phyloP scores from a whole-genome alignment of 1,284 basidiomycete genomes.

The Rhodotorula sp. region DNA sequence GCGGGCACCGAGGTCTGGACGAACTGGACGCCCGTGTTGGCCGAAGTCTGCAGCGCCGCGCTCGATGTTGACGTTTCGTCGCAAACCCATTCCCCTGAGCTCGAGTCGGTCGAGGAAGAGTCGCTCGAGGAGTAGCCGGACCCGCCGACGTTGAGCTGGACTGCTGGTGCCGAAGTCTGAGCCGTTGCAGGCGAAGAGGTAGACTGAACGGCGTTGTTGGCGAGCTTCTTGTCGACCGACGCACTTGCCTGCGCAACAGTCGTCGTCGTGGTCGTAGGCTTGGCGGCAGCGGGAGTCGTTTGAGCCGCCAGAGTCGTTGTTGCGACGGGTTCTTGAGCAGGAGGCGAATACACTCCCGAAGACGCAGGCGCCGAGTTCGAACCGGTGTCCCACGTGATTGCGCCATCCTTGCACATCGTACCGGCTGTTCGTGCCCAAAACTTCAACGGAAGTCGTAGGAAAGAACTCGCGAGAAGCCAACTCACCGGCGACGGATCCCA shows the following conservation, averaged over 20 bases:
- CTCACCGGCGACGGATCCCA: constrained; percentile 38
- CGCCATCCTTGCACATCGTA: constrained; percentile 32
- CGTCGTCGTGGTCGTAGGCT: not conserved
- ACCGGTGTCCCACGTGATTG: constrained; percentile 38
- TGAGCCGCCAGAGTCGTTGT: constrained; percentile 3
- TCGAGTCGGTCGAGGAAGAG: not conserved
- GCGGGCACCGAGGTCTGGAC: too few relatives aligned
- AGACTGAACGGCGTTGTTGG: not conserved
- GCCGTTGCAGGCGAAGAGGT: not conserved
- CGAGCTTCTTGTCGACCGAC: not conserved
- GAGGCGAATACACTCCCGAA: not conserved
- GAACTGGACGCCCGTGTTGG: not conserved
- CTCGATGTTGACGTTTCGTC: not conserved
- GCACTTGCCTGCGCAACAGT: not conserved
- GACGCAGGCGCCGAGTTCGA: constrained; percentile 15
- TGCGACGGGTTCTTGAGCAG: constrained; percentile 1
- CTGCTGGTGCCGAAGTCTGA: not conserved
- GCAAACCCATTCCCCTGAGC: constrained; percentile 1
- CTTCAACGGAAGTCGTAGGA: not conserved
- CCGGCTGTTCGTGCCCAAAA: constrained; percentile 15
- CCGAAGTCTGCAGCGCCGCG: not conserved
- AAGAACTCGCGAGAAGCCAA: not conserved
- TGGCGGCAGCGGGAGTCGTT: not conserved
- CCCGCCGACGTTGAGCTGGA: not conserved
- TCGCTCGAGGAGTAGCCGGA: not conserved